Percentiles rank a stretch among this genome's conserved stretches.
Conservation (phyloP, 1,139 yeast species). For the Suhomyces bolitotheri region DNA sequence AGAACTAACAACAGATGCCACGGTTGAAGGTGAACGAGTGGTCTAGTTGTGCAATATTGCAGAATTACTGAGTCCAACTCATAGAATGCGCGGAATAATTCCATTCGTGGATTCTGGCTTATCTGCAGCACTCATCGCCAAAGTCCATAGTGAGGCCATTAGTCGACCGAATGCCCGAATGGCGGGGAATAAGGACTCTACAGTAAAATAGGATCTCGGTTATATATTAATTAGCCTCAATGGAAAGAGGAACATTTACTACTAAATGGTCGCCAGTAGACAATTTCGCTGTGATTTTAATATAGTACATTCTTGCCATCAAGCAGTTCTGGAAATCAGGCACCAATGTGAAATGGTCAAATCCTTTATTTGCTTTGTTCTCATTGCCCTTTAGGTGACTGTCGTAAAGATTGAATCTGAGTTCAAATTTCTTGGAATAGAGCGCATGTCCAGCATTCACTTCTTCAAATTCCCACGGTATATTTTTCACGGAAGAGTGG, state of each 20-base stretch:
- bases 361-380: slow-evolving; percentile 24
- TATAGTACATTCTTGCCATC: slow-evolving; percentile 51
- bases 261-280: slow-evolving; percentile 33
- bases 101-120: too few relatives aligned
- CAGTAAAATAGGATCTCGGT: too few relatives aligned
- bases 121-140: too few relatives aligned
- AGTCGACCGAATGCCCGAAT: too few relatives aligned
- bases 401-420: slow-evolving; percentile 28
- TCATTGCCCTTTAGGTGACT: slow-evolving; percentile 30
- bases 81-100: too few relatives aligned
- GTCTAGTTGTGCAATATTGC: too few relatives aligned
- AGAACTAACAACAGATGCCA: too few relatives aligned
- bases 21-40: too few relatives aligned
- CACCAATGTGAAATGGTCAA: slow-evolving; percentile 41
- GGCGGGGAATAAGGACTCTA: too few relatives aligned
- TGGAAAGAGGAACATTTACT: slow-evolving; percentile 40
- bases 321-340: slow-evolving; percentile 62
- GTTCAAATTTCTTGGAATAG: slow-evolving; percentile 29
- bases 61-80: too few relatives aligned
- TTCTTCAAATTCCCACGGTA: slow-evolving; percentile 29
- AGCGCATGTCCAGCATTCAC: slow-evolving; percentile 18
- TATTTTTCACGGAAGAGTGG: slow-evolving; percentile 21
- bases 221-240: slow-evolving; percentile 19
- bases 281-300: slow-evolving; percentile 34
- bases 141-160: too few relatives aligned